Conservation (phyloP, 305 asterid species). For the Nicotiana rustica region DNA sequence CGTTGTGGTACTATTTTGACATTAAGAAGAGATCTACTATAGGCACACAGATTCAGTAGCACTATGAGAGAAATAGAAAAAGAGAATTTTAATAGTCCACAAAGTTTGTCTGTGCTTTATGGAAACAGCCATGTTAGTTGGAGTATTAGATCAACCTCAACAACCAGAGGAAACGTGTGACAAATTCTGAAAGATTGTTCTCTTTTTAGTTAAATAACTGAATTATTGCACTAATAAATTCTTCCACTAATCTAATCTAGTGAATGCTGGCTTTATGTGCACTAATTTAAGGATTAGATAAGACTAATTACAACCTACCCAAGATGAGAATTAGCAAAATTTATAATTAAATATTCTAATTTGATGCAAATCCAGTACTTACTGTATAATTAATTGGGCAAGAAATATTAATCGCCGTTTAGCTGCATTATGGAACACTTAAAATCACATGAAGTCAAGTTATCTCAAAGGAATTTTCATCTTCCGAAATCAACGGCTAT, state of each 20-base stretch:
- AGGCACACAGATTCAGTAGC: background rate
- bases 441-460: background rate
- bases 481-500: background rate
- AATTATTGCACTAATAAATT: conserved; percentile 25
- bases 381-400: background rate
- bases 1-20: background rate
- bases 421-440: background rate
- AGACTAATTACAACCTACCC: conserved; percentile 32
- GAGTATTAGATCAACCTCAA: conserved; percentile 9
- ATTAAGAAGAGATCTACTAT: background rate
- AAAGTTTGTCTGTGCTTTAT: conserved; percentile 2
- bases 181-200: conserved; percentile 14
- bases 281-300: background rate
- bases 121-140: conserved; percentile 18
- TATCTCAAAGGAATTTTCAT: background rate
- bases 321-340: conserved; percentile 9
- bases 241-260: conserved; percentile 26
- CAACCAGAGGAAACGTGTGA: background rate
- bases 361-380: background rate
- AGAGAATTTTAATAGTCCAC: background rate
- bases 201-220: conserved; percentile 22
- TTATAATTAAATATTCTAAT: background rate
- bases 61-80: background rate
- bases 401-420: background rate
- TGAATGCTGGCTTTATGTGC: background rate